Conservation (phyloP, 176 grass and related monocot species). For the Puccinellia tenuiflora region DNA sequence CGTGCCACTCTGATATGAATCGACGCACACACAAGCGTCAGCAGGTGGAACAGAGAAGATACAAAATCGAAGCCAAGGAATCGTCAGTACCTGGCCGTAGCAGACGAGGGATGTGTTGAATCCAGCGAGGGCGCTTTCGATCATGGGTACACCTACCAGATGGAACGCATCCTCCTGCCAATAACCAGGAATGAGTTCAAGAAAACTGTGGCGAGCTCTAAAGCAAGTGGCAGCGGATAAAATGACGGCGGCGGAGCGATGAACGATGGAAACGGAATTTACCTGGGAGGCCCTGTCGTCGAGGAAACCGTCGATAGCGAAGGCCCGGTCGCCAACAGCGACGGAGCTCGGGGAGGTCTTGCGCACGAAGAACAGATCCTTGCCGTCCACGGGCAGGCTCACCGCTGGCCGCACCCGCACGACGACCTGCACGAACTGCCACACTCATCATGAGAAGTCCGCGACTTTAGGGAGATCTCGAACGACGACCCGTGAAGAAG, state of each 20-base stretch:
- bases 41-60: not conserved
- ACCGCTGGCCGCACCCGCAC: slow-evolving; percentile 47
- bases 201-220: not conserved
- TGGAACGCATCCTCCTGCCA: slow-evolving; percentile 78
- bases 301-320: slow-evolving; percentile 66
- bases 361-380: slow-evolving; percentile 51
- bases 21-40: not conserved
- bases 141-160: slow-evolving; percentile 53
- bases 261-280: not conserved
- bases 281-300: slow-evolving; percentile 76
- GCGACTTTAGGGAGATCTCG: not conserved
- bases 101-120: slow-evolving; percentile 86
- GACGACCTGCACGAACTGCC: slow-evolving; percentile 28
- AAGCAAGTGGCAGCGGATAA: not conserved
- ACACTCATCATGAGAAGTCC: not conserved
- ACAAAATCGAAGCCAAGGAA: not conserved
- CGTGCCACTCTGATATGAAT: slow-evolving; percentile 60
- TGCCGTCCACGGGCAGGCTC: slow-evolving; percentile 30
- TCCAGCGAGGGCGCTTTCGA: slow-evolving; percentile 73
- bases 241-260: not conserved
- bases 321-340: slow-evolving; percentile 57
- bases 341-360: slow-evolving; percentile 33
- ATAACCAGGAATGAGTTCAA: not conserved
- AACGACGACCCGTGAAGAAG: not conserved
- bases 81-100: slow-evolving; percentile 67